Base-by-base conservation (phyloP, 208 protist genomes). In the Acanthamoeba lenticulata region DNA sequence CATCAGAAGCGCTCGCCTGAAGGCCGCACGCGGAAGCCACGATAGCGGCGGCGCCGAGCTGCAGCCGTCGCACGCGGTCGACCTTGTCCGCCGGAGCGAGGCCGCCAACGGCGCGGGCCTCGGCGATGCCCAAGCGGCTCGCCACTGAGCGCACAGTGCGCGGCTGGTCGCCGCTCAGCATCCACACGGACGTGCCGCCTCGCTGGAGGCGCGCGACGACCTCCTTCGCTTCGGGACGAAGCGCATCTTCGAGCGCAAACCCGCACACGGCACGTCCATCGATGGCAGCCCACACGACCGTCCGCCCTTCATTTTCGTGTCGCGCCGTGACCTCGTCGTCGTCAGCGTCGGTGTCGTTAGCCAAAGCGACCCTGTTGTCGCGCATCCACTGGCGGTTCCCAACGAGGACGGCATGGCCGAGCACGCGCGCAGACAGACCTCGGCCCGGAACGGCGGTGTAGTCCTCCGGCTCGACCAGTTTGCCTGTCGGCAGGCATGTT, bases 241-340 rank as follows among this genome's bases (percentile, higher is more conserved):
- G 94, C 65, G 97, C 94, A 95, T 99, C 98, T 0, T 95, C 72
- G 65, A 99, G 97, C 13, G 97, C 94, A n/a, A 99, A 65, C 27
- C 98, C 79, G 40, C 97, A 92, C 38, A 94, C 94, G 24, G 97
- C 94, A 15, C 62, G 42, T 13, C 96, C 95, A 57, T 99, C 96
- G 0, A 99, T 36, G 5, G 98, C 96, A 19, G 97, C 98, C 65
- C 99, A 81, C 15, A 99, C 97, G 2, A 97, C 93, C 9, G 97
- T 97, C 34, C 95, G 95, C 15, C 96, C 95, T 27, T 94, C 36
- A 2, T 15, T 65, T 72, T 97, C 95, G 27, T 94, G 40, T 29
- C 38, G 17, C 11, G 44, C 7, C 5, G 92, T 79, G 5, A 5
- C 13, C 4, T 15, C 11, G 36, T 83, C 77, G 27, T 6, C 27